phyloP scores from a whole-genome alignment of 2,329 filamentous ascomycete genomes.

The Pestalotiopsis fici region DNA sequence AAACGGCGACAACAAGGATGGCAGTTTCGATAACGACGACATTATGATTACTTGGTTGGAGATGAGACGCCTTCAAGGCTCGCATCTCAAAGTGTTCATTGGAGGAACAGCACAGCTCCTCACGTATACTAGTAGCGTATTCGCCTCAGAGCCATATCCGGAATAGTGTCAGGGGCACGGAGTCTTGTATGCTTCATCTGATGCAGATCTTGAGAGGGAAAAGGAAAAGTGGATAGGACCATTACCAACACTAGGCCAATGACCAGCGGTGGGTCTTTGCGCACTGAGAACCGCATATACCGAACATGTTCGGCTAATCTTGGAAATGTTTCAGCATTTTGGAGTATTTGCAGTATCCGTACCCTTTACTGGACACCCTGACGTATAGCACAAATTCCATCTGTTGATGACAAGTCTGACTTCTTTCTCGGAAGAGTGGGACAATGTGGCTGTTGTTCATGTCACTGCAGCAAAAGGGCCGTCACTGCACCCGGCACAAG shows the following conservation, averaged over 20 bases:
- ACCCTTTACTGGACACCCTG: background rate
- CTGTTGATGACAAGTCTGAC: background rate
- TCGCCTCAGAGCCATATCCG: background rate
- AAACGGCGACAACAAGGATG: background rate
- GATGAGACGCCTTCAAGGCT: background rate
- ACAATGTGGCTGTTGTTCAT: background rate
- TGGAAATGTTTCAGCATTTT: constrained; percentile 18
- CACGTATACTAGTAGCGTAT: background rate
- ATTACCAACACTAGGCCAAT: background rate
- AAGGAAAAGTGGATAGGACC: background rate
- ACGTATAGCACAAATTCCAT: background rate
- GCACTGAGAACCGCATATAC: background rate
- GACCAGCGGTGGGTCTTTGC: background rate
- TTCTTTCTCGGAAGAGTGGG: background rate
- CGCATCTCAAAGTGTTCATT: background rate
- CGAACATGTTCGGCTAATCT: constrained; percentile 15
- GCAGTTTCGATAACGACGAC: background rate
- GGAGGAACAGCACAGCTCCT: background rate
- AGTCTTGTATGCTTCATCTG: constrained; percentile 6
- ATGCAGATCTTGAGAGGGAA: constrained; percentile 4
- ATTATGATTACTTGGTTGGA: background rate
- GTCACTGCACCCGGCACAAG: too few relatives aligned
- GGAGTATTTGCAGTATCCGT: constrained; percentile 1
- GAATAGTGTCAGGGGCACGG: constrained; percentile 6
- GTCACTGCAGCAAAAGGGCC: background rate